Evolutionary conservation across 345 rosid species (phyloP).

Genomic region (Dimocarpus longan): DNA sequence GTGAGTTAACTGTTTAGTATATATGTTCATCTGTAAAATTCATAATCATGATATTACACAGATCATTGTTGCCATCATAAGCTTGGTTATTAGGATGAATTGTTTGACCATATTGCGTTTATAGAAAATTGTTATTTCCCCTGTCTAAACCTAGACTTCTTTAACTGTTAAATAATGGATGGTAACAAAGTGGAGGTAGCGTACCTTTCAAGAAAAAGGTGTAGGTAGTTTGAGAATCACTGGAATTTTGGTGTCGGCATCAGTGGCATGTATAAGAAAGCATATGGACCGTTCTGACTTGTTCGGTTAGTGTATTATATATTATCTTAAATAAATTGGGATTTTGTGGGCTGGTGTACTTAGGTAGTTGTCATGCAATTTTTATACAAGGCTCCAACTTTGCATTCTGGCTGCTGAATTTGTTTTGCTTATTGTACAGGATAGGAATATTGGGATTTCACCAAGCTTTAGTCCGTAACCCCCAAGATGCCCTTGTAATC

Average conservation of each 20-base stretch:
- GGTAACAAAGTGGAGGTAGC: neutral
- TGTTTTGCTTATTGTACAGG: slow-evolving; percentile 48
- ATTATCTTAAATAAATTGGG: neutral
- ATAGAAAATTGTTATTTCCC: slow-evolving; percentile 5
- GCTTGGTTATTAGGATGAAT: neutral
- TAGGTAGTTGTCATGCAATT: neutral
- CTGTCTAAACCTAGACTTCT: slow-evolving; percentile 6
- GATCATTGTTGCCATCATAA: slow-evolving; percentile 11
- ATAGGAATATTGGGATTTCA: slow-evolving; percentile 85
- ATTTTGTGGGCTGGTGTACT: neutral
- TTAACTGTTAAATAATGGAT: neutral
- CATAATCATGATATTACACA: neutral
- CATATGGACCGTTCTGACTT: neutral
- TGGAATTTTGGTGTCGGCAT: neutral
- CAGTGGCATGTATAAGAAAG: neutral
- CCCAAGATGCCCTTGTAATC: slow-evolving; percentile 75
- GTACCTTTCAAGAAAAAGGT: no score
- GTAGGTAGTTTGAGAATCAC: neutral
- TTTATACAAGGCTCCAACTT: slow-evolving; percentile 6
- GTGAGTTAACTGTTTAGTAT: slow-evolving; percentile 43
- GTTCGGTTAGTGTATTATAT: neutral
- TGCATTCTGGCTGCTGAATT: slow-evolving; percentile 19
- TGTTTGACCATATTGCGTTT: slow-evolving; percentile 16
- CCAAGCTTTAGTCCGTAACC: slow-evolving; percentile 66
- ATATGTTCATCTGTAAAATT: slow-evolving; percentile 9